Percentiles rank a stretch among this genome's conserved stretches.
These are phyloP conservation scores for Penicillium coffeae DNA, from an alignment of 495 filamentous ascomycete genomes.

Conservation along the genomic window DNA sequence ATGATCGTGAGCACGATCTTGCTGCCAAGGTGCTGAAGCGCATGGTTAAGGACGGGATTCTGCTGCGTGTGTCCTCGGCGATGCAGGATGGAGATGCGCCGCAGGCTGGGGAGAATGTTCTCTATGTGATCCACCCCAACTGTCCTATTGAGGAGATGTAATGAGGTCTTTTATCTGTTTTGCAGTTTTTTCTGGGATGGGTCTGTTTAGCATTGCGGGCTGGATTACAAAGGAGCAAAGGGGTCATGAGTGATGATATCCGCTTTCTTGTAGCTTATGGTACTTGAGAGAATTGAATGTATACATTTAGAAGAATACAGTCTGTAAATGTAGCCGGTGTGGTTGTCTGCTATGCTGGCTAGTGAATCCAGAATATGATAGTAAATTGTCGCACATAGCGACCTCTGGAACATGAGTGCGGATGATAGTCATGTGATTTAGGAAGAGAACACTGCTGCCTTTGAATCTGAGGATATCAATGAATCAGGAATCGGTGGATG, in stretches of 20 bases:
- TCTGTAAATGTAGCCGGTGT: too few relatives aligned
- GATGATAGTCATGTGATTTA: too few relatives aligned
- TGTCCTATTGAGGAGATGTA: slow-evolving; percentile 73
- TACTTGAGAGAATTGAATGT: slow-evolving; percentile 14
- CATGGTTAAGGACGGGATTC: slow-evolving; percentile 94
- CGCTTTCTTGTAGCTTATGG: slow-evolving; percentile 17
- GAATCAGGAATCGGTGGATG: too few relatives aligned
- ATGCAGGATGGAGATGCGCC: slow-evolving; percentile 53
- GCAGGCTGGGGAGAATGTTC: slow-evolving; percentile 48
- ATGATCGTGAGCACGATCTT: slow-evolving; percentile 69
- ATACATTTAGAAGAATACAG: slow-evolving; percentile 10
- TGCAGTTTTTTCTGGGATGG: slow-evolving; percentile 13
- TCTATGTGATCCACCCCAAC: slow-evolving; percentile 95
- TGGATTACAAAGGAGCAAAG: slow-evolving; percentile 25
- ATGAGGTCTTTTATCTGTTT: slow-evolving; percentile 11
- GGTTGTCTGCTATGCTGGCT: too few relatives aligned
- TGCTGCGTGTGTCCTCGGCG: slow-evolving; percentile 83
- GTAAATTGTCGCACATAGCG: too few relatives aligned
- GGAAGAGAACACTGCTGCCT: too few relatives aligned
- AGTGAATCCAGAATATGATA: too few relatives aligned
- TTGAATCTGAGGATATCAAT: too few relatives aligned
- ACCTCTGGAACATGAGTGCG: too few relatives aligned
- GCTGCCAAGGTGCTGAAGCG: slow-evolving; percentile 88
- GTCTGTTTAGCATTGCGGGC: slow-evolving; percentile 24
- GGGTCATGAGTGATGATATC: slow-evolving; percentile 34